Conservation (phyloP, 345 rosid species). For the Citrus inodora region DNA sequence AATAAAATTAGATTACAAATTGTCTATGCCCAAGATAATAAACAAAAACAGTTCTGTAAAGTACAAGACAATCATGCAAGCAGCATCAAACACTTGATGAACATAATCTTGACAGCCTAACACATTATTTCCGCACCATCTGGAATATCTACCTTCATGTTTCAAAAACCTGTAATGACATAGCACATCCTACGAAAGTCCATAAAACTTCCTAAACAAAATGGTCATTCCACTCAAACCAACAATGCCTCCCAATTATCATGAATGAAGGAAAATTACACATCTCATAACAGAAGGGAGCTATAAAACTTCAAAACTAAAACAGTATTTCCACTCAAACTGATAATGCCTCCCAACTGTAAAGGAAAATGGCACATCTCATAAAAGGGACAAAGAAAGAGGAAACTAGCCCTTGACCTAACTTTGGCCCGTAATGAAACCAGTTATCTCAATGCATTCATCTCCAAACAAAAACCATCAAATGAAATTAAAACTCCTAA, state of each 20-base stretch:
- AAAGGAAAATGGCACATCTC: neutral
- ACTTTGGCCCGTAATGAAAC: neutral
- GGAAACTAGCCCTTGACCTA: neutral
- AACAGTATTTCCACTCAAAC: neutral
- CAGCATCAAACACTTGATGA: slow-evolving; percentile 2
- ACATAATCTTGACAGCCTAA: neutral
- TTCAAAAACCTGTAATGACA: neutral
- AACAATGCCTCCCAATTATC: neutral
- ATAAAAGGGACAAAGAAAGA: neutral
- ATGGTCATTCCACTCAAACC: neutral
- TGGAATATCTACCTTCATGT: neutral
- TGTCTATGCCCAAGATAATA: slow-evolving; percentile 19
- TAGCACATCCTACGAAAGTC: neutral
- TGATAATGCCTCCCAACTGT: neutral
- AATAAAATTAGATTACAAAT: slow-evolving; percentile 30
- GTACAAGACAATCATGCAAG: neutral
- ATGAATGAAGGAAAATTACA: neutral
- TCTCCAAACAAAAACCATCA: neutral
- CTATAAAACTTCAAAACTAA: neutral
- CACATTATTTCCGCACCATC: neutral
- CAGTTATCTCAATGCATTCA: neutral
- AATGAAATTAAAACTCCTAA: neutral
- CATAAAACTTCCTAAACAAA: neutral
- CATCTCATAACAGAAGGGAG: neutral
- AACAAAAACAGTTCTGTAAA: neutral